Evolutionary conservation across 2,329 filamentous ascomycete species (phyloP), one percentile per base, ranked within the genome.

Genomic region (Alternaria sp.): DNA sequence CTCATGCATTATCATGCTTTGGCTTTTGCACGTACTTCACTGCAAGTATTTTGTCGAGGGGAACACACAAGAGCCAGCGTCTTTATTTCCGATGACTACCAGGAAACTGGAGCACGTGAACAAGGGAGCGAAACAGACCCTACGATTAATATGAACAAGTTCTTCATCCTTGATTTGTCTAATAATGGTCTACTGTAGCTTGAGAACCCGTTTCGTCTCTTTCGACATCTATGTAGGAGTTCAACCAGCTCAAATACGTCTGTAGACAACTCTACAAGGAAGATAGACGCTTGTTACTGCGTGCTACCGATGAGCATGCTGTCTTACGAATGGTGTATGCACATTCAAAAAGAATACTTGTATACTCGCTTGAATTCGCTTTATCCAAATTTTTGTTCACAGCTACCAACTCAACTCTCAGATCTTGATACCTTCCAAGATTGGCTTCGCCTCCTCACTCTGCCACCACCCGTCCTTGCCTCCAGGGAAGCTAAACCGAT

Each of bases 401-500:
- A 17, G 1, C 2, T 4, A 36, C 21, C 7, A 36, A 48, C 24
- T 1, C 33, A 26, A 23, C 10, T 14, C 23, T 21, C 54, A 82
- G 56, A 81, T 81, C 65, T 73, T 80, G 57, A 77, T 78, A 3
- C 83, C 84, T 57, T 92, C 88, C 34, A 93, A 77, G 66, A 95
- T 93, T 0, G 82, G 79, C 79, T 82, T 90, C n/a, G 92, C 92
- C 78, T 91, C 90, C 36, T 92, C 89, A 46, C 85, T 89, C 79
- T 81, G 88, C 93, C 93, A 96, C 91, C 92, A 97, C 72, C 91
- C 91, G 4, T 89, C 89, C 61, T 89, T 84, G 71, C 89, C 85
- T 7, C 92, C 92, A 1, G 92, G 93, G 76, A 87, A 97, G 49
- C 85, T 84, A 74, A 84, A 97, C 67, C 78, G 79, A 64, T 93